Evolutionary conservation across 176 grass and related monocot genomes (phyloP), one percentile per base, ranked within the genome.

Genomic region (Tuctoria greenei): DNA sequence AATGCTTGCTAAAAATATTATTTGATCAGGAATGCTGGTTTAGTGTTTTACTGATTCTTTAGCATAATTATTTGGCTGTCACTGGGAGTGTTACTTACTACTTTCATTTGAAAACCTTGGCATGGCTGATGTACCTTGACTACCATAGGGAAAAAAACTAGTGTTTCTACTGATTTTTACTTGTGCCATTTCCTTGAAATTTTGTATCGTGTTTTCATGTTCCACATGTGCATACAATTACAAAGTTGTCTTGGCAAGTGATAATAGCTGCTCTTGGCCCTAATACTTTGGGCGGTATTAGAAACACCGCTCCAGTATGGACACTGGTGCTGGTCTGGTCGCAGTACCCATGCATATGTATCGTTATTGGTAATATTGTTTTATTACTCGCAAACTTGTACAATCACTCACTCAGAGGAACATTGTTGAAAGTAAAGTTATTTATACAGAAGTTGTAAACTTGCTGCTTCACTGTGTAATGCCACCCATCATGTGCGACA

Each of bases 31-130:
- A 21, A 63, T 49, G 47, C 12, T 49, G 21, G 3, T 2, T 14
- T 62, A 24, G 75, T 76, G 17, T 76, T 5, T 71, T 71, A 2
- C 17, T 62, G 43, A 17, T 79, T 78, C 14, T 44, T 73, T 78
- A 42, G 14, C 47, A 42, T 38, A 55, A 25, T 64, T 60, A 45
- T 78, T 54, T 74, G 44, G 1, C n/a, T 18, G 11, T 66, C 18
- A 77, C 25, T 27, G 20, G 40, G 44, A 47, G n/a, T 59, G 65
- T n/a, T 82, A n/a, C 34, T 43, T 18, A 24, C 59, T 56, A 61
- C 54, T 25, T 64, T 58, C 44, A 52, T 59, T 78, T 54, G 5
- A 61, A 55, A 66, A 41, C 55, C 23, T 38, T 70, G 10, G 12
- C 55, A 62, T 83, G 34, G 15, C 1, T 37, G 35, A 27, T 73